A percentile compares a stretch with the other conserved stretches of the same genome.
Conservation (phyloP, 2,329 filamentous ascomycete species). For the Diaporthe aspalathi region DNA sequence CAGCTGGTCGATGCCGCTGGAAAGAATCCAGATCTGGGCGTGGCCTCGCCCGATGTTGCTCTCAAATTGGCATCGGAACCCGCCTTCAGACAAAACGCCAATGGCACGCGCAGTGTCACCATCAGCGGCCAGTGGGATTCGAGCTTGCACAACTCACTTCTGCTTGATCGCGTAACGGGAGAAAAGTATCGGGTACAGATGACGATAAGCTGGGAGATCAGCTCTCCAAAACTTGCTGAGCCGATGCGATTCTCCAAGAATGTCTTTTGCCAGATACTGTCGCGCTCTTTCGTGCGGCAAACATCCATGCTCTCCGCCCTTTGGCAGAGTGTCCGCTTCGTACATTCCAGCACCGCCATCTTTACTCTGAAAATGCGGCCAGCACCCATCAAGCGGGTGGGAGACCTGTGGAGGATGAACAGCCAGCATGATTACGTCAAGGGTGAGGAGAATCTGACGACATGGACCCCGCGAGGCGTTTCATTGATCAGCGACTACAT, state of each 20-base stretch:
- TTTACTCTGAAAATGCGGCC: conserved; percentile 90
- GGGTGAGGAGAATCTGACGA: conserved; percentile 86
- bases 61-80: conserved; percentile 84
- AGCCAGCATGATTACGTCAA: conserved; percentile 96
- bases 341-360: conserved; percentile 86
- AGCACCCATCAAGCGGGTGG: conserved; percentile 88
- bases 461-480: conserved; percentile 90
- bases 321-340: conserved; percentile 86
- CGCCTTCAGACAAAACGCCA: conserved; percentile 83
- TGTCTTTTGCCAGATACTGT: conserved; percentile 84
- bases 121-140: conserved; percentile 97
- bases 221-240: conserved; percentile 84
- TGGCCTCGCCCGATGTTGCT: conserved; percentile 77
- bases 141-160: conserved; percentile 88
- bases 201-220: conserved; percentile 86
- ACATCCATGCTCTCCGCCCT: conserved; percentile 88
- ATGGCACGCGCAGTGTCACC: conserved; percentile 88
- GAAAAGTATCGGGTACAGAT: conserved; percentile 94
- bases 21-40: conserved; percentile 83
- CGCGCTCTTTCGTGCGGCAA: conserved; percentile 85
- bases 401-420: conserved; percentile 96
- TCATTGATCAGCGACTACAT: conserved; percentile 93
- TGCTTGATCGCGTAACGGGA: conserved; percentile 93
- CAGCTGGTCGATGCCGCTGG: conserved; percentile 86
- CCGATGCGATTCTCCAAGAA: conserved; percentile 89